phyloP scores from a whole-genome alignment of 2,329 filamentous ascomycete genomes.

The Cladosporium sp. region DNA sequence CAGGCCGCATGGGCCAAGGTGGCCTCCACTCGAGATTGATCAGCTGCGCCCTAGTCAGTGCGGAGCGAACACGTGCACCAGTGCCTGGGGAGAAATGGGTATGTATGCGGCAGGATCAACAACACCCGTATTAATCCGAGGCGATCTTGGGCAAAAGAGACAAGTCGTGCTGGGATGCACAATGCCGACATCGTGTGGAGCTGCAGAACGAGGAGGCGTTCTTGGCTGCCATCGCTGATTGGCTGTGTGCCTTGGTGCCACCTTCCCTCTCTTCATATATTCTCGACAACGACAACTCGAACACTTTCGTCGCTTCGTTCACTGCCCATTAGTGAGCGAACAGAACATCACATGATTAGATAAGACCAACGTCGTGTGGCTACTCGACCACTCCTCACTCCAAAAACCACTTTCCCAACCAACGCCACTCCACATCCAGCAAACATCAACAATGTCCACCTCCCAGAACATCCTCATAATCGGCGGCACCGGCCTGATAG shows the following conservation, averaged over 20 bases:
- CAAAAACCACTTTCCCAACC: not conserved
- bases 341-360: not conserved
- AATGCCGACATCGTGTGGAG: not conserved
- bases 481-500: conserved; percentile 57
- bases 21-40: not conserved
- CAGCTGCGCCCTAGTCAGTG: not conserved
- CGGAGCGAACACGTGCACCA: not conserved
- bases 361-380: not conserved
- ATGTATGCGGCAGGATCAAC: not conserved
- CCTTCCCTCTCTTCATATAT: conserved; percentile 12
- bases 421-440: not conserved
- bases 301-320: not conserved
- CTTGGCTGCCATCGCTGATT: conserved; percentile 16
- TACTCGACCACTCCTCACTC: not conserved
- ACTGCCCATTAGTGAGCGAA: not conserved
- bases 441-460: not conserved
- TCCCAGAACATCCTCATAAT: conserved; percentile 51
- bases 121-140: not conserved
- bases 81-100: not conserved
- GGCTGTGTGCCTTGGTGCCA: not conserved
- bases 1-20: not conserved
- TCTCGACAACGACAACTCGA: not conserved
- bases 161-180: not conserved
- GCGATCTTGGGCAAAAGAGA: not conserved
- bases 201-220: not conserved